Percentiles rank a stretch among this genome's conserved stretches.
phyloP scores from a whole-genome alignment of 2,329 filamentous ascomycete species.

The Trichoderma brevicompactum region DNA sequence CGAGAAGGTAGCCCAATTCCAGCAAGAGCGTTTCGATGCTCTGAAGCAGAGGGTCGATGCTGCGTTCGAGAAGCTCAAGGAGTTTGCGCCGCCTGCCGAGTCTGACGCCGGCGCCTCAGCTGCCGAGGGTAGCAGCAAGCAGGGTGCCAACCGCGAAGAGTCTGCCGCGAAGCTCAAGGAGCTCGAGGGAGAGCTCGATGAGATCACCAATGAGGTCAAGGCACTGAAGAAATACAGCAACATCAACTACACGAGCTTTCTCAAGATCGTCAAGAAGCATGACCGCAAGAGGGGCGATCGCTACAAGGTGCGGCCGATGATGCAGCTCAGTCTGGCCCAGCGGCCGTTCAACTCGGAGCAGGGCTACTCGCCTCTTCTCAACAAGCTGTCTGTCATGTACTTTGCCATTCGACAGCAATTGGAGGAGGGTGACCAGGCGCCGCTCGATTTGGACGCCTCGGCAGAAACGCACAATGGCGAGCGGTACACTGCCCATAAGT shows the following conservation, averaged over 20 bases:
- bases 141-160: conserved; percentile 52
- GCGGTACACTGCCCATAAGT: conserved; percentile 85
- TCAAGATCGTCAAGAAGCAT: conserved; percentile 99
- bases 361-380: conserved; percentile 86
- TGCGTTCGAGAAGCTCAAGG: conserved; percentile 72
- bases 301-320: conserved; percentile 88
- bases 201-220: conserved; percentile 86
- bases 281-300: conserved; percentile 86
- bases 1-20: conserved; percentile 92
- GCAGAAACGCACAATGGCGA: conserved; percentile 67
- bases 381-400: conserved; percentile 93
- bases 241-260: conserved; percentile 96
- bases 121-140: conserved; percentile 33
- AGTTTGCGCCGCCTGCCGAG: conserved; percentile 64
- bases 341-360: conserved; percentile 91
- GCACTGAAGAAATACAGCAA: conserved; percentile 94
- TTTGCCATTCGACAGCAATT: conserved; percentile 87
- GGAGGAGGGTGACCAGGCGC: conserved; percentile 57
- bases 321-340: conserved; percentile 86
- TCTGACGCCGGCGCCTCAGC: conserved; percentile 44
- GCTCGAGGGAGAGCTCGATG: conserved; percentile 79
- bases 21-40: conserved; percentile 71
- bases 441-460: conserved; percentile 55
- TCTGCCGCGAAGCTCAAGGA: conserved; percentile 64
- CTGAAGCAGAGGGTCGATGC: conserved; percentile 60